Conservation (phyloP, 257 asterid species). For the Solanum medicagineum region DNA sequence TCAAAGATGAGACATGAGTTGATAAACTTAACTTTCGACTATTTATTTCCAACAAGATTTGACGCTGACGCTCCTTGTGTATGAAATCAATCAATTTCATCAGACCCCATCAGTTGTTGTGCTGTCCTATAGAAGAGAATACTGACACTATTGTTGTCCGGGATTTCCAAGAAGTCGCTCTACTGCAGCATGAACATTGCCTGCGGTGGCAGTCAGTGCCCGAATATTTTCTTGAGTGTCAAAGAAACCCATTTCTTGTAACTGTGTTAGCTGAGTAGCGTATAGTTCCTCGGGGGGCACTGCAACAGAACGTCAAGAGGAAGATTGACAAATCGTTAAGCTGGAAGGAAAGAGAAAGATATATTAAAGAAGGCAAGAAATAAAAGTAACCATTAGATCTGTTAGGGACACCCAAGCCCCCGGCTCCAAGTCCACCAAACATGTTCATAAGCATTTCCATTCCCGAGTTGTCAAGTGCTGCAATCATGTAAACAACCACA, state of each 20-base stretch:
- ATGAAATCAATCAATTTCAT: background rate
- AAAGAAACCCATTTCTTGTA: constrained; percentile 47
- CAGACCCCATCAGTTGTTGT: background rate
- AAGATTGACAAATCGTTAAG: background rate
- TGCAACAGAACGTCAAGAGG: background rate
- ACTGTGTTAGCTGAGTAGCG: constrained; percentile 33
- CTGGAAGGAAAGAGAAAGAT: background rate
- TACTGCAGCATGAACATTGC: constrained; percentile 47
- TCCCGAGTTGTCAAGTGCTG: constrained; percentile 12
- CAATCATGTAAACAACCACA: background rate
- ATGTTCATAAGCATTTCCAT: constrained; percentile 35
- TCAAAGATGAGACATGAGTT: background rate
- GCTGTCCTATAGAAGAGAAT: background rate
- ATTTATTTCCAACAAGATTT: constrained; percentile 3
- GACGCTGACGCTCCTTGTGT: background rate
- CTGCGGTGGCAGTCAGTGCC: constrained; percentile 33
- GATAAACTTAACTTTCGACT: background rate
- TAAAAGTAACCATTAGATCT: constrained; percentile 21
- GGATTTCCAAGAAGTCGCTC: constrained; percentile 33
- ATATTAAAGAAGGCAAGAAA: background rate
- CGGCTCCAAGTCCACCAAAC: constrained; percentile 39
- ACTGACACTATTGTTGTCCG: constrained; percentile 11
- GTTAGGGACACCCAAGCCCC: constrained; percentile 20
- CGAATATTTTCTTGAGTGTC: constrained; percentile 39
- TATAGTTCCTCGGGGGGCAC: constrained; percentile 38